phyloP scores from a whole-genome alignment of 495 filamentous ascomycete genomes.

The Neurospora intermedia region DNA sequence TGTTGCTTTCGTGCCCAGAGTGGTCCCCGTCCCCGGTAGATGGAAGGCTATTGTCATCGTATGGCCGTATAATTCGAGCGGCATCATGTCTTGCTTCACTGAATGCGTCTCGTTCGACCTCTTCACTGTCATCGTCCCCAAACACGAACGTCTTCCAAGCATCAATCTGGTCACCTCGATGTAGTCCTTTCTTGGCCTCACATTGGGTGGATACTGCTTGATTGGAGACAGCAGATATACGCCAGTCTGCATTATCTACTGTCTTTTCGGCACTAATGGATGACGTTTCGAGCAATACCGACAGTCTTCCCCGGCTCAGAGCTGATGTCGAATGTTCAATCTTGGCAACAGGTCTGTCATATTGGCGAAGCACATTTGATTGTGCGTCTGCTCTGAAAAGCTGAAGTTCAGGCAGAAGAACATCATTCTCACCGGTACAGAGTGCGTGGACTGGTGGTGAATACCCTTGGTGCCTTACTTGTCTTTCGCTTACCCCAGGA shows the following conservation, averaged over 20 bases:
- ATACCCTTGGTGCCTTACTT: neutral
- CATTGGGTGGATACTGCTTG: neutral
- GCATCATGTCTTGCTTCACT: constrained; percentile 27
- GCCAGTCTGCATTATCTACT: neutral
- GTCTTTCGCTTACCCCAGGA: constrained; percentile 16
- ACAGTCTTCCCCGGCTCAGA: neutral
- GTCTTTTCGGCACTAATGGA: neutral
- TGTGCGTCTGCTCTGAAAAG: neutral
- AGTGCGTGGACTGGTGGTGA: neutral
- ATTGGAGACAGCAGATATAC: neutral
- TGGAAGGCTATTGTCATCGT: constrained; percentile 7
- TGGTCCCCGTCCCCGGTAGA: neutral
- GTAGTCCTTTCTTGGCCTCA: neutral
- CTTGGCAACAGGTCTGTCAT: neutral
- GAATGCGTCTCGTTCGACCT: constrained; percentile 21
- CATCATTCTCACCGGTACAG: neutral
- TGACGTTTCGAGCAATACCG: neutral
- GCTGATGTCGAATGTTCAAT: neutral
- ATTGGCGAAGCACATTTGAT: neutral
- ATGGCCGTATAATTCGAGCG: constrained; percentile 17
- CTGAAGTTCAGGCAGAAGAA: neutral
- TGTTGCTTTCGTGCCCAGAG: constrained; percentile 8
- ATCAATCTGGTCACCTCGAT: constrained; percentile 12
- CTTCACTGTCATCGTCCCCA: constrained; percentile 23
- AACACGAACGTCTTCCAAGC: constrained; percentile 33